Conservation (phyloP, 495 filamentous ascomycete genomes). For the Aspergillus taichungensis region DNA sequence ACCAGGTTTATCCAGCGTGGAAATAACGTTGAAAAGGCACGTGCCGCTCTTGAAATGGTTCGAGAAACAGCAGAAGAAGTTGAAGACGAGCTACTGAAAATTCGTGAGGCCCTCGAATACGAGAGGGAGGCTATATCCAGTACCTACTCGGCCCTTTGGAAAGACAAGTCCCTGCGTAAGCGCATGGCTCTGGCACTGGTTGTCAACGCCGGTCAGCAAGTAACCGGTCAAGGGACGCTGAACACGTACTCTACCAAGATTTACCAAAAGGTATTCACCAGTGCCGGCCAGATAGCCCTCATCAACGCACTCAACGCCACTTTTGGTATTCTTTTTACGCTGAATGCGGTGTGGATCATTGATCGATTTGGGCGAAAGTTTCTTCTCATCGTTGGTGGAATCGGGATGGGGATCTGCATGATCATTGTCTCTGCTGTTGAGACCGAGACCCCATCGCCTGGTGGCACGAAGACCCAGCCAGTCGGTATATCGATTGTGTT, state of each 20-base stretch:
- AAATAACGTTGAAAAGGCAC: conserved; percentile 46
- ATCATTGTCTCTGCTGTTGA: conserved; percentile 58
- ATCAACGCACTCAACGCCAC: conserved; percentile 67
- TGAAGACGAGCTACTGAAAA: conserved; percentile 46
- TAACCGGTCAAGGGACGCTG: conserved; percentile 53
- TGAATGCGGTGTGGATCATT: conserved; percentile 60
- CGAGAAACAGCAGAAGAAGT: conserved; percentile 51
- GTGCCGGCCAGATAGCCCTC: conserved; percentile 45
- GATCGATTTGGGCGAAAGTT: conserved; percentile 62
- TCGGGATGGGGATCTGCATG: conserved; percentile 63
- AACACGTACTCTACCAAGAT: conserved; percentile 57
- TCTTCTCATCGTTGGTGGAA: conserved; percentile 57
- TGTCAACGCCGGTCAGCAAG: conserved; percentile 53
- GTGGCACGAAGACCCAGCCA: conserved; percentile 42
- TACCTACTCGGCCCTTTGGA: conserved; percentile 49
- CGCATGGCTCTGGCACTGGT: conserved; percentile 45
- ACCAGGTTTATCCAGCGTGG: conserved; percentile 41
- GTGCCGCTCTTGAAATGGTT: conserved; percentile 37
- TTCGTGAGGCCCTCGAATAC: conserved; percentile 53
- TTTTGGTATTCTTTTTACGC: conserved; percentile 55
- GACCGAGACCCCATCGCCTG: conserved; percentile 45
- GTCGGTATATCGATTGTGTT: conserved; percentile 58
- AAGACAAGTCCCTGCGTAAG: conserved; percentile 52
- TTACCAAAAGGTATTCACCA: conserved; percentile 54
- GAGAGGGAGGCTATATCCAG: conserved; percentile 53